These are phyloP conservation scores for Leccinellum albellum DNA, from an alignment of 768 basidiomycete genomes.

Conservation along the genomic window DNA sequence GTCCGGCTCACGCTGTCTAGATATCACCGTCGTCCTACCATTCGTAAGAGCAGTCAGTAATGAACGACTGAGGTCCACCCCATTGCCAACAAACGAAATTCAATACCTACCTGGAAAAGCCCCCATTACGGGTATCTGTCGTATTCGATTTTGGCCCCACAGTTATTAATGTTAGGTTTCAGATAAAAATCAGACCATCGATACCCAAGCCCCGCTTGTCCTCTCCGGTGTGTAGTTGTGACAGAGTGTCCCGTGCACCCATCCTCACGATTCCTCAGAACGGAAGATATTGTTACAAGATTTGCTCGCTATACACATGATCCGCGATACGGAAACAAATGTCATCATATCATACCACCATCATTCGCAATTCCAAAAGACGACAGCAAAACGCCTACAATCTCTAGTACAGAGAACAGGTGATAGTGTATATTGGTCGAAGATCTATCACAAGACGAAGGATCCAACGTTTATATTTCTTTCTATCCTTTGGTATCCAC, in stretches of 20 bases:
- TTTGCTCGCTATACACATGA: slow-evolving; percentile 38
- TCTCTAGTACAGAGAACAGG: slow-evolving; percentile 32
- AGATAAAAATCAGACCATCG: slow-evolving; percentile 26
- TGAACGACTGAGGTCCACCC: slow-evolving; percentile 5
- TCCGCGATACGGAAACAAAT: slow-evolving; percentile 25
- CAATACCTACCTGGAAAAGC: slow-evolving; percentile 1
- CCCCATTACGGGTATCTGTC: slow-evolving; percentile 16
- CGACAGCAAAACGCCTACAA: slow-evolving; percentile 26
- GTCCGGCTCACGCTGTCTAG: slow-evolving; percentile 19
- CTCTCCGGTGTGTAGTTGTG: slow-evolving; percentile 16
- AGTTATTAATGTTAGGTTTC: not conserved
- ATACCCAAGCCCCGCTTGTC: slow-evolving; percentile 33
- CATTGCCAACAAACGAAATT: slow-evolving; percentile 17
- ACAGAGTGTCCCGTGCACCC: not conserved
- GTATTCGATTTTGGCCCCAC: not conserved
- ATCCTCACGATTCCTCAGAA: slow-evolving; percentile 4
- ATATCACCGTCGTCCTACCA: slow-evolving; percentile 42
- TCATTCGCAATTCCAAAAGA: slow-evolving; percentile 21
- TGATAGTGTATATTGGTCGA: slow-evolving; percentile 36
- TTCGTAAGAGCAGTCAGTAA: slow-evolving; percentile 40
- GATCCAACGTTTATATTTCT: slow-evolving; percentile 35
- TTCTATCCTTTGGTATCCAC: slow-evolving; percentile 52
- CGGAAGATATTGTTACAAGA: slow-evolving; percentile 31
- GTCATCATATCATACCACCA: slow-evolving; percentile 37
- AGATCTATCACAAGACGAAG: slow-evolving; percentile 28